Evolutionary conservation across 768 basidiomycete species (phyloP), one percentile per base, ranked within the genome.

Genomic region (Tricholomella constricta): DNA sequence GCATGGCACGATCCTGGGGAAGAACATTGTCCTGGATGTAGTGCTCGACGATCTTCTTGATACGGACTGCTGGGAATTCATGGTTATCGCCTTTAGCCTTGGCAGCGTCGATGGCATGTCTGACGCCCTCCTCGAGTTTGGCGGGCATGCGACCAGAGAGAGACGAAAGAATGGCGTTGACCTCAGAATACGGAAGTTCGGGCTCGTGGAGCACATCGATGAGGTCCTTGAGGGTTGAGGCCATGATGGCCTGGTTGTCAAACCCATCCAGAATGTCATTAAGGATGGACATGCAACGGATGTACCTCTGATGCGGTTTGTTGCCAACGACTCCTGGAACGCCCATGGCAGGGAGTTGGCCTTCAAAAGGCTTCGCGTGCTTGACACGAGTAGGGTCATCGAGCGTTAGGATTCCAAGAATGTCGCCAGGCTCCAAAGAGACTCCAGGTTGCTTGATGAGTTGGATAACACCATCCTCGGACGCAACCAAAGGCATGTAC

Each of bases 371-470:
- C 73, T 96, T 98, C 53, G 97, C 96, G 66, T 98, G 96, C 67
- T 93, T 97, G 66, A 98, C 97, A 51, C 94, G 93, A 52, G 84
- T 82, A 34, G 96, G 97, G 69, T 98, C 95, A 64, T 98, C 97
- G 52, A 98, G 84, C 8, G 94, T 91, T 51, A 98, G 80, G 63
- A 98, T 95, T 72, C 97, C 97, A 53, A 99, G 85, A 51, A 99
- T 94, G 69, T 98, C 97, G 22, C 97, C 97, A 11, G 95, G 93
- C 58, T 96, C 92, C 49, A 99, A 83, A 59, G 92, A 94, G 65
- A 95, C 92, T 63, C 97, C 97, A 51, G 97, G 92, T 69, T 99
- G 97, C 74, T 98, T 99, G 72, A 98, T 92, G 63, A 98, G 85
- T 63, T 96, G 94, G 15, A 95, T 87, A 41, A 88, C 80, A 63